Evolutionary conservation across 495 filamentous ascomycete species (phyloP), one percentile per base, ranked within the genome.

Genomic region (Aspergillus kassunensis): DNA sequence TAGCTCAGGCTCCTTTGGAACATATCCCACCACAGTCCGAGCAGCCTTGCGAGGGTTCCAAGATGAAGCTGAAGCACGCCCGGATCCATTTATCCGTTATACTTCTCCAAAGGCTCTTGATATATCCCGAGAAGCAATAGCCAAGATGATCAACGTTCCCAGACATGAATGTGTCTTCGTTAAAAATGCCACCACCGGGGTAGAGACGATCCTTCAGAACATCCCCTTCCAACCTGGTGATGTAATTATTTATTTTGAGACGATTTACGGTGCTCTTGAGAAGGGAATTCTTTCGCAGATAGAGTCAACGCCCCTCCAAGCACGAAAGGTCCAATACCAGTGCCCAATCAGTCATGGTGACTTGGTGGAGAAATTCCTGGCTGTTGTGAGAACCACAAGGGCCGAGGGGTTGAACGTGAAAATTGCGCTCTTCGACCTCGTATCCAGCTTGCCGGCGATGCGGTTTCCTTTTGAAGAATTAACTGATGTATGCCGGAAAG

Each of bases 161-260:
- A 56, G 69, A 20, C 70, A 81, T 1, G 85, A 85, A 16, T 70
- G 85, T 34, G 90, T 95, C 4, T 84, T 91, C 48, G 85, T 95
- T 9, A 77, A 80, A 35, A 96, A 97, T 68, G 86, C 89, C 39
- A 91, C 89, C 0, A 84, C 81, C 0, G 91, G 86, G 36, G 72
- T 95, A 44, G 88, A 89, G 66, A 90, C 86, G 6, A 81, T 96
- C 4, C 75, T 96, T n/a, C 82, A 83, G 46, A 90, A 87, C 62
- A 62, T 96, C 8, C 61, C 64, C 5, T 91, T 75, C 58, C 61
- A 76, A 49, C 63, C 74, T 1, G 76, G 75, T 21, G 86, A 88
- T 53, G 78, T 80, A 16, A 80, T 90, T 39, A 51, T 90, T 16
- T 71, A 75, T 52, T 91, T 96, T 60, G 75, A 76, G 34, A 89